Percentiles rank a stretch among this genome's conserved stretches.
Conservation (phyloP, 2,329 filamentous ascomycete genomes). For the Fusarium solani-melongenae region DNA sequence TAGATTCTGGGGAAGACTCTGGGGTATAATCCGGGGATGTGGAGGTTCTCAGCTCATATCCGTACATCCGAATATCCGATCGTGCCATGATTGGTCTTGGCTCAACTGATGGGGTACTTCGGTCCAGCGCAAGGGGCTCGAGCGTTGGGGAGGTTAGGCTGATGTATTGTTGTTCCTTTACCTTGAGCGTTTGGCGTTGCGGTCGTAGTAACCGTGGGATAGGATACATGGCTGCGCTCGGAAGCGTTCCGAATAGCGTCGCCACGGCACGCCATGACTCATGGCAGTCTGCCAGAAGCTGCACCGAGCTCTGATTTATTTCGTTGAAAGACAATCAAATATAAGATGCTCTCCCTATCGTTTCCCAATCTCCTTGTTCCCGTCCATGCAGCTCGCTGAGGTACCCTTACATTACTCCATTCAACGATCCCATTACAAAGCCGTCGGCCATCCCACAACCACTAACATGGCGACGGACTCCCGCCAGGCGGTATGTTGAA, state of each 20-base stretch:
- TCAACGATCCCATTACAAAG: not conserved
- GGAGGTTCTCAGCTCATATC: not conserved
- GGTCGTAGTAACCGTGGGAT: not conserved
- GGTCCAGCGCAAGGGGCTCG: not conserved
- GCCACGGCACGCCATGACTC: not conserved
- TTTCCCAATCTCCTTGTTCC: not conserved
- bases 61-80: not conserved
- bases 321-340: not conserved
- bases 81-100: not conserved
- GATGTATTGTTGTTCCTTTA: not conserved
- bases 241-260: not conserved
- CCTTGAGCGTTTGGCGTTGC: not conserved
- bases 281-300: not conserved
- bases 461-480: not conserved
- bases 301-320: not conserved
- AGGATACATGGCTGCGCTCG: not conserved
- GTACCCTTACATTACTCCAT: not conserved
- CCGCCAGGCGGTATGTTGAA: not conserved
- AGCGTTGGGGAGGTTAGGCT: not conserved
- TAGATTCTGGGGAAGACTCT: not conserved
- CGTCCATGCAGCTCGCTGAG: not conserved
- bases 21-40: not conserved
- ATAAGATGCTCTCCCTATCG: not conserved
- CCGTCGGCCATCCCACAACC: not conserved
- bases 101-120: not conserved